Evolutionary conservation across 1,284 basidiomycete species (phyloP).

Genomic region (Lignosus rhinocerotis): DNA sequence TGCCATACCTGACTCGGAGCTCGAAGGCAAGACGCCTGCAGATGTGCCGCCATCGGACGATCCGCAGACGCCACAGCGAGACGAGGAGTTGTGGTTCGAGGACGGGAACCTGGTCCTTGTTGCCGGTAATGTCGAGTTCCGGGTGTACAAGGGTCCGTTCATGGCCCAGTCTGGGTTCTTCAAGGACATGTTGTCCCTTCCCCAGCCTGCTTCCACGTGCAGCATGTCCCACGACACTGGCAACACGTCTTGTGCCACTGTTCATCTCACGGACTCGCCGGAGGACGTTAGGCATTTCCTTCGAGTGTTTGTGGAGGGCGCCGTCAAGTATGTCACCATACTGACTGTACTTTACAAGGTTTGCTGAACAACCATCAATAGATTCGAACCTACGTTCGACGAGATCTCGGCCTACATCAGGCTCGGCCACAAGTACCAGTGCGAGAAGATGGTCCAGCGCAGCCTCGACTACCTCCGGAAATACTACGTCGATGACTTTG

Average conservation of each 20-base stretch:
- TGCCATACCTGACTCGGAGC: background rate
- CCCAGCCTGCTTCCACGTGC: conserved; percentile 4
- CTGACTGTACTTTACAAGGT: background rate
- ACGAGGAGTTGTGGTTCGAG: conserved; percentile 23
- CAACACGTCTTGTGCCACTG: background rate
- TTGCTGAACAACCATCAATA: background rate
- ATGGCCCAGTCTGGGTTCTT: conserved; percentile 24
- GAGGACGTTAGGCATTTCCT: conserved; percentile 14
- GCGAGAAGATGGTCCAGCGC: conserved; percentile 6
- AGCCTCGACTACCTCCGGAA: conserved; percentile 9
- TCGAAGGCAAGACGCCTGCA: too few relatives aligned
- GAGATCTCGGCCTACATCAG: conserved; percentile 18
- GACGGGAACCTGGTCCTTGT: conserved; percentile 28
- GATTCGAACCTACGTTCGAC: conserved; percentile 6
- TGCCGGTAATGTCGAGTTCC: conserved; percentile 19
- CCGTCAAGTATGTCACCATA: background rate
- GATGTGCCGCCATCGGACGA: background rate
- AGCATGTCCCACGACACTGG: background rate
- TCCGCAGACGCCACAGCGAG: background rate
- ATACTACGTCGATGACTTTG: conserved; percentile 11
- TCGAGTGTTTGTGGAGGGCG: conserved; percentile 1
- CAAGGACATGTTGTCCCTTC: conserved; percentile 25
- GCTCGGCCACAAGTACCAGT: conserved; percentile 21
- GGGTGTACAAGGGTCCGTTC: conserved; percentile 25
- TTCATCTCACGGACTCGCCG: conserved; percentile 13